Percentiles rank a stretch among this genome's conserved stretches.
Evolutionary conservation across 352 stramenopile species (phyloP).

Genomic region (Phytophthora cactorum): DNA sequence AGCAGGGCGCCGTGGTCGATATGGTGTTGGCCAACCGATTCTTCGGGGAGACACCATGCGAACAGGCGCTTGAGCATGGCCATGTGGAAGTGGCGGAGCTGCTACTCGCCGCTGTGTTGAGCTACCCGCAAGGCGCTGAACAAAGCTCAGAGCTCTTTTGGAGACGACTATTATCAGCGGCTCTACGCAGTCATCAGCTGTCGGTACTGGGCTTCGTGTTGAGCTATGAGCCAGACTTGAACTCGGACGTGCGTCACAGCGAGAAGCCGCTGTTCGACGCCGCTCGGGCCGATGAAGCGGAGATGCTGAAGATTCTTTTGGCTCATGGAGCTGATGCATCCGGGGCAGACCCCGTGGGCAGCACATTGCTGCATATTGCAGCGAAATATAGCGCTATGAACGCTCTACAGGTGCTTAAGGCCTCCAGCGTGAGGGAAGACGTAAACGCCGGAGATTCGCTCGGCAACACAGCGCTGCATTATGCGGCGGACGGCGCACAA

Average conservation of each 20-base stretch:
- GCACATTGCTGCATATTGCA: constrained; percentile 43
- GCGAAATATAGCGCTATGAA: constrained; percentile 32
- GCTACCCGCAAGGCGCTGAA: constrained; percentile 13
- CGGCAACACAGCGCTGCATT: constrained; percentile 43
- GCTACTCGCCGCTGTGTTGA: constrained; percentile 23
- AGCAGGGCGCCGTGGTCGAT: constrained; percentile 11
- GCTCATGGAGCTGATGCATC: constrained; percentile 27
- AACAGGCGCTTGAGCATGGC: constrained; percentile 43
- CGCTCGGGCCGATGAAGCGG: constrained; percentile 20
- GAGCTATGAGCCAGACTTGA: constrained; percentile 40
- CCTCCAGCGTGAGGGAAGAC: constrained; percentile 23
- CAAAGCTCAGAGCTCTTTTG: constrained; percentile 37
- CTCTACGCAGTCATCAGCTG: constrained; percentile 30
- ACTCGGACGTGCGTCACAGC: constrained; percentile 30
- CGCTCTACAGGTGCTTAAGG: constrained; percentile 26
- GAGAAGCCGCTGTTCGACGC: constrained; percentile 44
- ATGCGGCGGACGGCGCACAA: constrained; percentile 32
- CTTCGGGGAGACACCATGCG: constrained; percentile 44
- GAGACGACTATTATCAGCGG: constrained; percentile 28
- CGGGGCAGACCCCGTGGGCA: constrained; percentile 31
- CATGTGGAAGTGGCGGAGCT: constrained; percentile 33
- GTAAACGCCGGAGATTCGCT: constrained; percentile 36
- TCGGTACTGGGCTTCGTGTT: constrained; percentile 41
- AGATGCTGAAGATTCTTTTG: constrained; percentile 39
- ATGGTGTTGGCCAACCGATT: constrained; percentile 29